Evolutionary conservation across 495 filamentous ascomycete genomes (phyloP).

Genomic region (Amniculicola lignicola): DNA sequence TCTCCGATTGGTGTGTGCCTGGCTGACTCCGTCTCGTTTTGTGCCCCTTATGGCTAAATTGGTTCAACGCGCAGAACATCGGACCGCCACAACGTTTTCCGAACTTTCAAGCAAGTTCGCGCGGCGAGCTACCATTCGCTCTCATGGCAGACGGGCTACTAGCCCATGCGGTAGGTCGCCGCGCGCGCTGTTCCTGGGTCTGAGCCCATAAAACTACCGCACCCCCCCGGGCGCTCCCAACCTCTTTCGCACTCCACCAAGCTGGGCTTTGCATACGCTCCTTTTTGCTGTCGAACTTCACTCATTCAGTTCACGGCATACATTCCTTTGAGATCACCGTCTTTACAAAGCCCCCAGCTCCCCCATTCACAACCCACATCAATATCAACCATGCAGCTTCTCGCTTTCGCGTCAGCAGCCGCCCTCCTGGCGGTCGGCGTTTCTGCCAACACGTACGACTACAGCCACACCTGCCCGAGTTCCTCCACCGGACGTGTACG

Average conservation of each 20-base stretch:
- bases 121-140: conserved; percentile 24
- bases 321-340: conserved; percentile 22
- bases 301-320: conserved; percentile 33
- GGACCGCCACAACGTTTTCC: conserved; percentile 26
- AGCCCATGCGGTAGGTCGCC: conserved; percentile 4
- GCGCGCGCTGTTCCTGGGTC: conserved; percentile 5
- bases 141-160: background rate
- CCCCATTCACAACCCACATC: background rate
- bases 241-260: conserved; percentile 26
- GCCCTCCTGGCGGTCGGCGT: conserved; percentile 19
- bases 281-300: conserved; percentile 34
- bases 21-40: background rate
- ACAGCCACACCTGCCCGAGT: conserved; percentile 1
- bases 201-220: conserved; percentile 20
- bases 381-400: conserved; percentile 26
- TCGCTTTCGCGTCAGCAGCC: conserved; percentile 19
- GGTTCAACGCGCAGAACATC: conserved; percentile 4
- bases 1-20: conserved; percentile 22
- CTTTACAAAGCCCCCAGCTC: conserved; percentile 14
- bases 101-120: conserved; percentile 3
- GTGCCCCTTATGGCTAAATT: conserved; percentile 9
- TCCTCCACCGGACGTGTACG: conserved; percentile 1
- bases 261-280: conserved; percentile 30
- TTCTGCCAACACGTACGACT: conserved; percentile 7
- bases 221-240: conserved; percentile 5